Evolutionary conservation across 345 rosid genomes (phyloP).

Genomic region (Jatropha curcas): DNA sequence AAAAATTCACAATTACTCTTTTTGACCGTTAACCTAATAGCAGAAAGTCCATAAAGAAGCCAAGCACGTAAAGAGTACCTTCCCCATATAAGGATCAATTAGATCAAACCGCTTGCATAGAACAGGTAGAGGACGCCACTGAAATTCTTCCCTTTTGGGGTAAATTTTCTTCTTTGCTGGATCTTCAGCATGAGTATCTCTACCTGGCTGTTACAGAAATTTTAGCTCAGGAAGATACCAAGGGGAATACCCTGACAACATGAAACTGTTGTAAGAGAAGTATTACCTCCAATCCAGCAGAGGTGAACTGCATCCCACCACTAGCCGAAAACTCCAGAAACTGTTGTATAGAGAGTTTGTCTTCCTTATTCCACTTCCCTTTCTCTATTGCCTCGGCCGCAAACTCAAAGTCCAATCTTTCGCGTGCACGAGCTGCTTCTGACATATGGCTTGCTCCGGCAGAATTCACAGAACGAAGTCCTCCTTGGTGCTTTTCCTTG

Average conservation of each 20-base stretch:
- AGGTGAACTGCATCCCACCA: constrained; percentile 71
- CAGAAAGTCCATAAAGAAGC: constrained; percentile 3
- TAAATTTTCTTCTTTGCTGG: constrained; percentile 37
- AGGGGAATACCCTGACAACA: constrained; percentile 18
- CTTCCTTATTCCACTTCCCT: constrained; percentile 55
- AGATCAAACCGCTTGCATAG: constrained; percentile 98
- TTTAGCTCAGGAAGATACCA: constrained; percentile 11
- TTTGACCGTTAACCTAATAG: no score
- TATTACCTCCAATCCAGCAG: constrained; percentile 74
- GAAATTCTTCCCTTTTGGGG: constrained; percentile 90
- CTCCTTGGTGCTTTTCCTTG: constrained; percentile 89
- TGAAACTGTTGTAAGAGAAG: constrained; percentile 12
- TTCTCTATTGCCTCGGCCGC: constrained; percentile 90
- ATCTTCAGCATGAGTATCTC: constrained; percentile 53
- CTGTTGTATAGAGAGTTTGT: constrained; percentile 39
- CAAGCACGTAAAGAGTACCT: constrained; percentile 49
- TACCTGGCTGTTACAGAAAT: constrained; percentile 53
- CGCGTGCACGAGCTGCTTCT: constrained; percentile 91
- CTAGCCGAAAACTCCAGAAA: constrained; percentile 48
- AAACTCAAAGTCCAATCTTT: constrained; percentile 94
- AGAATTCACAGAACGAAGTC: constrained; percentile 64
- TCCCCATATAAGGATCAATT: constrained; percentile 89
- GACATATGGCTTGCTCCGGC: constrained; percentile 63
- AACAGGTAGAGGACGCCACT: constrained; percentile 86
- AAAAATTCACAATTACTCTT: no score